phyloP scores from a whole-genome alignment of 2,329 filamentous ascomycete species.

The Neonectria punicea region DNA sequence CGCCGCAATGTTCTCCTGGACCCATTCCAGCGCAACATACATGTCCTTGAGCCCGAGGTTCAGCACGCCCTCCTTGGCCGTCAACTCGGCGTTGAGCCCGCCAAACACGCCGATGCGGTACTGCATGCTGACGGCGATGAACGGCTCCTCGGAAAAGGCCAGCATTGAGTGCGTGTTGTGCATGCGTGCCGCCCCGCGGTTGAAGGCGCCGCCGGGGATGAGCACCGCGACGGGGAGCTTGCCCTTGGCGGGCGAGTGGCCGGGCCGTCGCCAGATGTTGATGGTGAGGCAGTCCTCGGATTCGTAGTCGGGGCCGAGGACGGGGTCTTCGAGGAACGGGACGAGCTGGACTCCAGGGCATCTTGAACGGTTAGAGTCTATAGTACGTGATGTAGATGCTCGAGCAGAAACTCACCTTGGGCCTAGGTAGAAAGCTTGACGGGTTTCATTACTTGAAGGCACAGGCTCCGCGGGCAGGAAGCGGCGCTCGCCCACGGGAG shows the following conservation, averaged over 20 bases:
- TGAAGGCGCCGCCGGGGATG: constrained; percentile 46
- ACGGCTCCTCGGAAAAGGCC: constrained; percentile 56
- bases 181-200: constrained; percentile 47
- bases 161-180: constrained; percentile 60
- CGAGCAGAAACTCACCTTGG: constrained; percentile 25
- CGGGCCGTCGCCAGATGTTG: constrained; percentile 39
- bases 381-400: neutral
- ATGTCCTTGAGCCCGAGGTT: constrained; percentile 66
- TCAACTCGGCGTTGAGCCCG: constrained; percentile 63
- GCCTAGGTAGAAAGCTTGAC: constrained; percentile 40
- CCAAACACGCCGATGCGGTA: constrained; percentile 66
- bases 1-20: constrained; percentile 60
- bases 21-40: constrained; percentile 58
- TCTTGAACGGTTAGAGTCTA: constrained; percentile 28
- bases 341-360: constrained; percentile 46
- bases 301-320: constrained; percentile 45
- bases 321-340: constrained; percentile 44
- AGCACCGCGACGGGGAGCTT: constrained; percentile 42
- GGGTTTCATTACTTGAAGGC: constrained; percentile 38
- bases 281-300: constrained; percentile 44
- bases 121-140: constrained; percentile 60
- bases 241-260: constrained; percentile 23
- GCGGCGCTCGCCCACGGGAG: constrained; percentile 55
- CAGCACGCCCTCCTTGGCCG: constrained; percentile 61
- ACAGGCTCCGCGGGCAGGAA: constrained; percentile 51